Evolutionary conservation across 192 early-diverging fungal genomes (phyloP), one percentile per base, ranked within the genome.

Genomic region (Gamsiella multidivaricata): DNA sequence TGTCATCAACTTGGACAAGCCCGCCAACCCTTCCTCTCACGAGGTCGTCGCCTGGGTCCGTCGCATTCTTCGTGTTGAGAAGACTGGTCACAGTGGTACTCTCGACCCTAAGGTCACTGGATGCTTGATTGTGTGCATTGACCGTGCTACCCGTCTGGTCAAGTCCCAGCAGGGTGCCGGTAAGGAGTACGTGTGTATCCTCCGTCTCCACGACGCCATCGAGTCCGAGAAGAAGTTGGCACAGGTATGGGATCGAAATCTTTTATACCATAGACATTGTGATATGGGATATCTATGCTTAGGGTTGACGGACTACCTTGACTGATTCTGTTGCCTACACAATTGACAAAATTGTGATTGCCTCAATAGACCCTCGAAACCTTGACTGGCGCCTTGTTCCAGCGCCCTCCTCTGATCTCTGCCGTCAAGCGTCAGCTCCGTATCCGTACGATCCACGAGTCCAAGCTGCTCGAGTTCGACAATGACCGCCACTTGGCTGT

Each of bases 1-100:
- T 80, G 92, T 97, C 52, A 99, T 99, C 85, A 99, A 99, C 87
- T 88, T 99, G 66, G 97, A 99, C 88, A 99, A 99, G 87, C 97
- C 97, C 34, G 91, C 97, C 33, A 99, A 99, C 87, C 97, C 97
- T 55, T 98, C 96, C 55, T 99, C 97, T 50, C 97, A 99, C 88
- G 97, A 99, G 85, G 97, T 99, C 25, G 97, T 99, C 54, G 97
- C 97, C 58, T 99, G 97, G 97, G 96, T 99, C 81, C 91, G 95
- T 39, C 93, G 96, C 63, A 99, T 99, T 61, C 89, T 99, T 54
- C 91, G 94, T 58, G 95, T 95, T 26, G 96, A 99, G 72, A 99
- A 99, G 81, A 99, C 97, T 49, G 97, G 97, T 29, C 97, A 99
- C 89, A 92, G 90, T 76, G 97, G 97, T 47, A 99, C 97, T 10